Base-by-base conservation (phyloP, 345 rosid genomes). In the Rhizophora apiculata region DNA sequence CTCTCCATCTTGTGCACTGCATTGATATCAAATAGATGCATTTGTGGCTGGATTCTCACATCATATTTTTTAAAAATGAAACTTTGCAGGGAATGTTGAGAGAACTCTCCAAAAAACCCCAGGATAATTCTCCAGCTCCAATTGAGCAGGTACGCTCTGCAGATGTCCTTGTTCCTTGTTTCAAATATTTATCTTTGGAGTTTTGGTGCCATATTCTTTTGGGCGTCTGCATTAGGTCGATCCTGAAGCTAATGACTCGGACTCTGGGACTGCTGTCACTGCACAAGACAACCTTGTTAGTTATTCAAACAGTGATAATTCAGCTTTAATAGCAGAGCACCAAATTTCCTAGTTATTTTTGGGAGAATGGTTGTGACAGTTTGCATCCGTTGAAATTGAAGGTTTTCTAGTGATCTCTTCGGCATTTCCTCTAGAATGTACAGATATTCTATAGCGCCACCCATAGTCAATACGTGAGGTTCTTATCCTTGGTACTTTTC, bases 31-130 rank as follows among this genome's bases (percentile, higher is more conserved):
- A 55, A 55, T 16, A 22, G 59, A 54, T 21, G 59, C 27, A 55
- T 55, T 5, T 24, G 22, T 4, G 15, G 21, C 27, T 9, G 6
- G 24, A 3, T 9, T 55, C 22, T 55, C 59, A 55, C 16, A n/a
- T 55, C 22, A 3, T 54, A 5, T 55, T 21, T 52, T 53, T 13
- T 55, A 22, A 55, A n/a, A 55, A 22, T 21, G 15, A 22, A 55
- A 67, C 49, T 37, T 46, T 73, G 73, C 85, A 89, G 91, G 95
- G 95, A 54, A 80, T 87, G 59, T 62, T 89, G 74, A 80, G 89
- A 78, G 95, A 87, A 68, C 83, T 87, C 59, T 79, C 88, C 32
- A 89, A 82, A 81, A 87, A 81, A 79, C 62, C 65, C 57, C 91
- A 74, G 72, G 95, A 84, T 49, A 88, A 78, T 77, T 60, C 88